Evolutionary conservation across 1,284 basidiomycete genomes (phyloP).

Genomic region (Malassezia furfur): DNA sequence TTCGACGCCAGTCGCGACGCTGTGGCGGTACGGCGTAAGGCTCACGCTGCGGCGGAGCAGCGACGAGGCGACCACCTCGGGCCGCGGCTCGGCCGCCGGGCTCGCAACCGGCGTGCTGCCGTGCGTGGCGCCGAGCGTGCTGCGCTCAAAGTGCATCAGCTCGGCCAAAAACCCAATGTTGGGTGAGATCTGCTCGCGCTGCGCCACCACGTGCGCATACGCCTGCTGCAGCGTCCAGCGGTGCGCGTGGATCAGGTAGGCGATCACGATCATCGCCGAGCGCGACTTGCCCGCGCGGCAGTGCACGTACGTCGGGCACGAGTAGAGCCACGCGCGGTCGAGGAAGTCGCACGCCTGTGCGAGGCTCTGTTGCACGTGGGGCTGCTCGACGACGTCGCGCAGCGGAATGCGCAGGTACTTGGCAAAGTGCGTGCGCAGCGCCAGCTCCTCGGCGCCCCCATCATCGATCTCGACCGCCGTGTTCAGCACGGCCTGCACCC

Average conservation of each 20-base stretch:
- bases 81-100: neutral
- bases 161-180: conserved; percentile 97
- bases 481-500: conserved; percentile 78
- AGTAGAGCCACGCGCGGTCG: conserved; percentile 80
- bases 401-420: conserved; percentile 77
- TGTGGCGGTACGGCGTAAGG: neutral
- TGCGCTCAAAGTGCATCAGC: conserved; percentile 77
- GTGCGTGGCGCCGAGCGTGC: neutral
- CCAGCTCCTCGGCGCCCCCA: conserved; percentile 15
- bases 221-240: conserved; percentile 86
- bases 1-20: neutral
- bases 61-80: neutral
- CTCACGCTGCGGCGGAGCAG: neutral
- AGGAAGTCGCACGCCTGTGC: conserved; percentile 73
- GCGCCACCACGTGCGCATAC: conserved; percentile 79
- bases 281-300: conserved; percentile 93
- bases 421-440: conserved; percentile 55
- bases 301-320: conserved; percentile 82
- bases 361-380: conserved; percentile 71
- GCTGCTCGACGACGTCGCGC: conserved; percentile 88
- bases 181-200: conserved; percentile 83
- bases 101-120: neutral
- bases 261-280: conserved; percentile 91
- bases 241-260: conserved; percentile 90
- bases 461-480: conserved; percentile 63